These are phyloP conservation scores for Xylaria sp. DNA, from an alignment of 2,329 filamentous ascomycete genomes.

Conservation along the genomic window DNA sequence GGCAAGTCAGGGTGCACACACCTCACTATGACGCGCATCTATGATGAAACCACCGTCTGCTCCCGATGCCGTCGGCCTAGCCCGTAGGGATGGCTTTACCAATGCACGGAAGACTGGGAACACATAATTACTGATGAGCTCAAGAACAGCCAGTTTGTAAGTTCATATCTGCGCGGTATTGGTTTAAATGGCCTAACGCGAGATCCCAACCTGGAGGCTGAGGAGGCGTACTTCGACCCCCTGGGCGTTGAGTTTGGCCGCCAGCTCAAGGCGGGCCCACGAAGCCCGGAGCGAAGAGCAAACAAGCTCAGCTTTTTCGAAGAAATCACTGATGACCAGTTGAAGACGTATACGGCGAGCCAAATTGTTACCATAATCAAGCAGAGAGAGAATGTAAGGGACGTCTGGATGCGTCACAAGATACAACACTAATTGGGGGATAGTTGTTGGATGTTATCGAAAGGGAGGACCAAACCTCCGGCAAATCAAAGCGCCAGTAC, in stretches of 20 bases:
- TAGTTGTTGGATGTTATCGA: constrained; percentile 44
- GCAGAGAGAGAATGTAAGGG: constrained; percentile 56
- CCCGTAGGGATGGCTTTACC: constrained; percentile 73
- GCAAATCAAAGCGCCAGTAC: neutral
- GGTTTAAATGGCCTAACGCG: neutral
- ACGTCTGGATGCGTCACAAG: neutral
- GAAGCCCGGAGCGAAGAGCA: constrained; percentile 49
- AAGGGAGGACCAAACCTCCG: neutral
- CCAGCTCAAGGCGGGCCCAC: constrained; percentile 43
- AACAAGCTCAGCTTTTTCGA: constrained; percentile 52
- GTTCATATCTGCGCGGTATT: neutral
- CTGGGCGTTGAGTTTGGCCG: constrained; percentile 46
- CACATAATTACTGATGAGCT: constrained; percentile 47
- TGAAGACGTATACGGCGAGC: constrained; percentile 52
- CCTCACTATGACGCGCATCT: constrained; percentile 69
- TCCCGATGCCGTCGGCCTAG: constrained; percentile 61
- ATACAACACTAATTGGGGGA: constrained; percentile 6
- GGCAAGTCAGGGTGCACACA: constrained; percentile 63
- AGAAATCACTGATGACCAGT: constrained; percentile 50
- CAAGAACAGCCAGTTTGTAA: constrained; percentile 38
- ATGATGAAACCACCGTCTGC: constrained; percentile 59
- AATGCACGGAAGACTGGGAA: constrained; percentile 56
- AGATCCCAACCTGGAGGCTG: constrained; percentile 18
- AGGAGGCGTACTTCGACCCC: constrained; percentile 35
- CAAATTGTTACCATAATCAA: constrained; percentile 55